Base-by-base conservation (phyloP, 177 flowering plant genomes). In the Telopea speciosissima region DNA sequence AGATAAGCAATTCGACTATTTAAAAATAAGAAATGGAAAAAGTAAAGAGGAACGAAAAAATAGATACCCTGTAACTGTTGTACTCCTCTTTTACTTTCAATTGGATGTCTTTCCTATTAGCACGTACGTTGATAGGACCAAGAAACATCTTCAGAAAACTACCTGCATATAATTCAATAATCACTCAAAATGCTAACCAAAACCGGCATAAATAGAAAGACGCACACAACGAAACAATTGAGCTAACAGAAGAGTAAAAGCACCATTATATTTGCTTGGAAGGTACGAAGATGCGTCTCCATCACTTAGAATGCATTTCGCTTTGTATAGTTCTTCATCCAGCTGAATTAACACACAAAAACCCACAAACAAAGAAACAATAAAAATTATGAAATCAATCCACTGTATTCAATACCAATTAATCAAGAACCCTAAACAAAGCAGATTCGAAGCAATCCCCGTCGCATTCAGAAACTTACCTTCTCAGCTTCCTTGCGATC, bases 61-160 rank as follows among this genome's bases (percentile, higher is more conserved):
- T 24, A 17, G 83, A 60, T 83, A 95, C 99, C 76, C 88, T 88
- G 78, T 86, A 89, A 72, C 84, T 85, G 81, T 95, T 95, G 83
- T 95, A 95, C 74, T 95, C 99, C 82, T 95, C 94, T 74, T 95
- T 95, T 25, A 95, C 92, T 84, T 91, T 92, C 79, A 92, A 75
- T 70, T 91, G 96, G 36, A 93, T 84, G 68, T 95, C 99, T 75
- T 90, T 92, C 78, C 87, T 80, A 22, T 85, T 80, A 12, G 97
- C 97, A 22, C 94, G 88, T 59, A 95, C 97, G 78, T 86, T 91
- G 23, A 92, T 85, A 22, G 99, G 99, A 64, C 99, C 99, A 42
- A 95, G 78, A 83, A 95, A 92, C 96, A 87, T 95, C 83, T 74
- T 89, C 74, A 95, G 76, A 59, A 95, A 92, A n/a, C 80, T 24